Evolutionary conservation across 176 grass and related monocot genomes (phyloP), one percentile per base, ranked within the genome.

Genomic region (Lolium rigidum): DNA sequence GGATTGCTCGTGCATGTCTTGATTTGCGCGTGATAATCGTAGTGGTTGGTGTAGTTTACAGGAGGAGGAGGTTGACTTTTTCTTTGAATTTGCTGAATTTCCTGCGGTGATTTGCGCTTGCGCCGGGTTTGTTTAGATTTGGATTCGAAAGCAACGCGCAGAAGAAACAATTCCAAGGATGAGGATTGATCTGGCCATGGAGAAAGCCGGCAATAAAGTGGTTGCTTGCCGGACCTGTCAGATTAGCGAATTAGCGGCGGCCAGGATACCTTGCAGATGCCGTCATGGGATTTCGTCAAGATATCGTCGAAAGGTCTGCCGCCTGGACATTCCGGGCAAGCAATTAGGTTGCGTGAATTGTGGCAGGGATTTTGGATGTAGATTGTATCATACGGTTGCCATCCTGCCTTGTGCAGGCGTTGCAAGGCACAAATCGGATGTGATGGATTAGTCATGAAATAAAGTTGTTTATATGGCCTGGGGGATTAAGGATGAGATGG

Each of bases 401-500:
- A 4, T 14, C 41, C 7, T 86, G 63, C 52, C 51, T 84, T 80
- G 66, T 2, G 7, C 7, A 13, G 31, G 76, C 31, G 18, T 39
- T 74, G 13, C 4, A 3, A 41, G 18, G 21, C 18, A 52, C 55
- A 11, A 73, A 3, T 18, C 9, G 10, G 17, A 68, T 59, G 44
- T 1, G 16, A 58, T 26, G 37, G 72, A 61, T 66, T 20, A 48
- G 2, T 78, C 9, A 71, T 46, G 46, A 71, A 71, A 4, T 10
- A 13, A 71, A 59, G 28, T 24, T 22, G 20, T 26, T 25, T 86
- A n/a, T 63, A 38, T 79, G 21, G 22, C 4, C 44, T 0, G 70
- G 44, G 84, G 84, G 74, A 9, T 21, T 3, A 70, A 77, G 71
- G 79, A 74, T 57, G 64, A 18, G 3, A 39, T 76, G 17, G 51